These are phyloP conservation scores for Trichoderma semiorbis DNA, from an alignment of 2,329 filamentous ascomycete species.

Conservation along the genomic window DNA sequence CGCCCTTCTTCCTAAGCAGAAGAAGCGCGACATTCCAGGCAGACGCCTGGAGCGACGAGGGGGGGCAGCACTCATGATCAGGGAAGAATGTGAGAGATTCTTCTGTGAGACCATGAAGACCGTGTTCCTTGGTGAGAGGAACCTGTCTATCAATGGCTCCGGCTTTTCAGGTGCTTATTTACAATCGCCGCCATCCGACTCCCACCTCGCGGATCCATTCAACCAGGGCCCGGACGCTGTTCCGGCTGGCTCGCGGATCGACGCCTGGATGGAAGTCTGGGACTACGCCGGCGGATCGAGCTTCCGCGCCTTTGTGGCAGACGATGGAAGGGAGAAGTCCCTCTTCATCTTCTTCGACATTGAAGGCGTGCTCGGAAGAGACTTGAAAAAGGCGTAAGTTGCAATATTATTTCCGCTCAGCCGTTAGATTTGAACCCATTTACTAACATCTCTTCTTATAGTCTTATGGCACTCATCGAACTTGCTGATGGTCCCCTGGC, in stretches of 20 bases:
- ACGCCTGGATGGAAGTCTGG: conserved; percentile 73
- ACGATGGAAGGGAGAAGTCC: conserved; percentile 65
- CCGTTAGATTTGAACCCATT: background rate
- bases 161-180: conserved; percentile 73
- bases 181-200: conserved; percentile 53
- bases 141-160: conserved; percentile 71
- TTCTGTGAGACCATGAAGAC: conserved; percentile 94
- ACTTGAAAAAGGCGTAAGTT: conserved; percentile 83
- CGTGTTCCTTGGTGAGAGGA: conserved; percentile 96
- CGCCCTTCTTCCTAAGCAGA: conserved; percentile 58
- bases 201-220: conserved; percentile 40
- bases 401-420: too few species aligned
- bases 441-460: conserved; percentile 33
- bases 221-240: conserved; percentile 27
- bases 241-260: conserved; percentile 40
- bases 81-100: conserved; percentile 99
- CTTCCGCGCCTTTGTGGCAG: conserved; percentile 81
- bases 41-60: conserved; percentile 58
- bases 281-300: conserved; percentile 81
- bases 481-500: conserved; percentile 73
- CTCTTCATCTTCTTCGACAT: conserved; percentile 86
- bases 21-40: conserved; percentile 42
- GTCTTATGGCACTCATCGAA: conserved; percentile 86
- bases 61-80: conserved; percentile 95
- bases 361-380: conserved; percentile 64